These are phyloP conservation scores for Petunia secreta DNA, from an alignment of 257 asterid genomes.

Conservation along the genomic window DNA sequence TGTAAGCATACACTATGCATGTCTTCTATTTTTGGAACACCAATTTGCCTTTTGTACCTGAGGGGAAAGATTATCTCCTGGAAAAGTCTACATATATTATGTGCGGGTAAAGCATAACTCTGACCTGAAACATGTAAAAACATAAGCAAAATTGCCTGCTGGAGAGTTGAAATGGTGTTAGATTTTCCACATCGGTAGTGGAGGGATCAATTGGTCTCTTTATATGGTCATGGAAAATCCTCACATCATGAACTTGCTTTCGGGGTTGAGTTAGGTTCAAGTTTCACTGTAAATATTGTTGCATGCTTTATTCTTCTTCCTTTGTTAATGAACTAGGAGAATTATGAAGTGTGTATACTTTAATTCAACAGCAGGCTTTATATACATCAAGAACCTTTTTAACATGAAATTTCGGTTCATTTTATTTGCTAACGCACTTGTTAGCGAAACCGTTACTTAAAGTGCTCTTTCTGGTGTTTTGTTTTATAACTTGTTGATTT, in stretches of 20 bases:
- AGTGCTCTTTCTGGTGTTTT: conserved; percentile 10
- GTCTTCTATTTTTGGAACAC: not conserved
- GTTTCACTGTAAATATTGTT: not conserved
- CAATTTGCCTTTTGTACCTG: not conserved
- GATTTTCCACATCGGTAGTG: no score
- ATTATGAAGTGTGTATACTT: not conserved
- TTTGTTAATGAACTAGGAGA: not conserved
- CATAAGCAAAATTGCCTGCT: not conserved
- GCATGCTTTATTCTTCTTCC: not conserved
- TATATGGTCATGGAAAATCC: no score
- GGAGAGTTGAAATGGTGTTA: not conserved
- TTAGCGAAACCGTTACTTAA: not conserved
- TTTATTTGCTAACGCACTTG: not conserved
- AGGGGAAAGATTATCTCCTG: not conserved
- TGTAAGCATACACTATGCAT: conserved; percentile 35
- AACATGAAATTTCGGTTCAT: not conserved
- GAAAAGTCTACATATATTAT: not conserved
- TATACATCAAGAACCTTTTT: not conserved
- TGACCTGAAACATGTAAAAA: not conserved
- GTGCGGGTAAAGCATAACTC: not conserved
- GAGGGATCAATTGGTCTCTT: no score
- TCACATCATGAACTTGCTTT: no score
- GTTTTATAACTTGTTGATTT: conserved; percentile 1
- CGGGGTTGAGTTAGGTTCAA: no score
- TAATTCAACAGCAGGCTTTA: conserved; percentile 12